A percentile compares a stretch with the other conserved stretches of the same genome.
phyloP scores from a whole-genome alignment of 2,329 filamentous ascomycete genomes.

The Fusarium virguliforme region DNA sequence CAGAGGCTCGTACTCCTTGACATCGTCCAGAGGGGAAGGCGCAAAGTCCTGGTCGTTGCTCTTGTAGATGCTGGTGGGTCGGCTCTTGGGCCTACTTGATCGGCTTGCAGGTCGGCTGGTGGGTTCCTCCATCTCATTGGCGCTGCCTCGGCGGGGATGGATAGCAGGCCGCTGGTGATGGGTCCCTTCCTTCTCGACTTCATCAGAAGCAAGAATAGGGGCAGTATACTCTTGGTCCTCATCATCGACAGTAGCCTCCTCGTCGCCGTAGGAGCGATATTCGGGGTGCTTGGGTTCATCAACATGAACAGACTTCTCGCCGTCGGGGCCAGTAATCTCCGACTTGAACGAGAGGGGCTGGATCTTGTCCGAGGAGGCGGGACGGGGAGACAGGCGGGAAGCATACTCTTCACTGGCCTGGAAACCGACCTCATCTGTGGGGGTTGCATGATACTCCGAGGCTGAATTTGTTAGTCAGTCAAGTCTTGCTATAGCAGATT shows the following conservation, averaged over 20 bases:
- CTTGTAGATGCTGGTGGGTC: conserved; percentile 72
- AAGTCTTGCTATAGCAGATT: conserved; percentile 15
- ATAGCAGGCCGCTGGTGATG: conserved; percentile 85
- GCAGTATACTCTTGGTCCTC: conserved; percentile 76
- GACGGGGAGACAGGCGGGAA: conserved; percentile 79
- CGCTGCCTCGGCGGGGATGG: conserved; percentile 77
- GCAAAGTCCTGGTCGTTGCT: conserved; percentile 68
- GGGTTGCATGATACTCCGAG: conserved; percentile 78
- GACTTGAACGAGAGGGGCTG: conserved; percentile 50
- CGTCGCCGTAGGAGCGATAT: conserved; percentile 57
- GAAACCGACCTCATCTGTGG: conserved; percentile 92
- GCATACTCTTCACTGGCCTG: conserved; percentile 88
- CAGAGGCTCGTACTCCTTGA: conserved; percentile 94
- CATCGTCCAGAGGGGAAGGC: conserved; percentile 84
- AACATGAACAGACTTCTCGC: conserved; percentile 79
- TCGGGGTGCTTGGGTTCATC: conserved; percentile 69
- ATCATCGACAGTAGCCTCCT: conserved; percentile 66
- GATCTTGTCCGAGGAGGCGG: conserved; percentile 54
- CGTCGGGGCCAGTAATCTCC: conserved; percentile 60
- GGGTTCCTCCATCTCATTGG: conserved; percentile 70
- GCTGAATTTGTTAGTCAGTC: conserved; percentile 64
- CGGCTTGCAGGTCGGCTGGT: conserved; percentile 75
- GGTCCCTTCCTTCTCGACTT: conserved; percentile 81
- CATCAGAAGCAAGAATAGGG: conserved; percentile 91
- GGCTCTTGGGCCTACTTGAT: conserved; percentile 57